phyloP scores from a whole-genome alignment of 179 eudicot species.

The Silene noctiflora region DNA sequence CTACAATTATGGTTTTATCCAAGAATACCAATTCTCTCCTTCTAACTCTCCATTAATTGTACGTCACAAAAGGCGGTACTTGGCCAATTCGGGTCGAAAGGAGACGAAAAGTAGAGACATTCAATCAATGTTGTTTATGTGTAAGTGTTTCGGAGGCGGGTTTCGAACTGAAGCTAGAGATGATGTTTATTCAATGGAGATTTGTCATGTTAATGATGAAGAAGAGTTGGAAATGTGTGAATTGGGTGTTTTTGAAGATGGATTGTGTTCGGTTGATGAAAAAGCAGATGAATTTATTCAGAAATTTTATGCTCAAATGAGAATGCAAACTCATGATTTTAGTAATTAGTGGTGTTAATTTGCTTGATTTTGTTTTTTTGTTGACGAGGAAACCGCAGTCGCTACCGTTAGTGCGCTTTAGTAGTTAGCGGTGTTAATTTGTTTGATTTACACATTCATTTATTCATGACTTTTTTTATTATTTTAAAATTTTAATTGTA shows the following conservation, averaged over 20 bases:
- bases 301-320: slow-evolving; percentile 62
- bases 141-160: slow-evolving; percentile 37
- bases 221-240: slow-evolving; percentile 17
- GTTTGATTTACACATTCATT: too few species aligned
- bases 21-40: slow-evolving; percentile 54
- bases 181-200: slow-evolving; percentile 20
- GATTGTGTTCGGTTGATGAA: slow-evolving; percentile 46
- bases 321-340: slow-evolving; percentile 41
- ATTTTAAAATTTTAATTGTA: too few species aligned
- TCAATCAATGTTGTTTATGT: slow-evolving; percentile 27
- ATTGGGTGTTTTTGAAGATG: slow-evolving; percentile 27
- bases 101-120: slow-evolving; percentile 21
- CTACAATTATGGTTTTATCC: slow-evolving; percentile 37
- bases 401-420: not conserved
- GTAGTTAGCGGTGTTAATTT: too few species aligned
- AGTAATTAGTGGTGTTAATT: too few species aligned
- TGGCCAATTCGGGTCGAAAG: not conserved
- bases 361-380: too few species aligned
- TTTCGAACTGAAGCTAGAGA: slow-evolving; percentile 15
- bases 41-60: slow-evolving; percentile 34
- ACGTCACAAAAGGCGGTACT: slow-evolving; percentile 4
- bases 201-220: slow-evolving; percentile 19
- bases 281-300: slow-evolving; percentile 67
- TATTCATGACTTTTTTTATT: too few species aligned
- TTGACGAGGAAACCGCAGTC: too few species aligned